Evolutionary conservation across 345 rosid genomes (phyloP).

Genomic region (sweet orange (Citrus sinensis)): DNA sequence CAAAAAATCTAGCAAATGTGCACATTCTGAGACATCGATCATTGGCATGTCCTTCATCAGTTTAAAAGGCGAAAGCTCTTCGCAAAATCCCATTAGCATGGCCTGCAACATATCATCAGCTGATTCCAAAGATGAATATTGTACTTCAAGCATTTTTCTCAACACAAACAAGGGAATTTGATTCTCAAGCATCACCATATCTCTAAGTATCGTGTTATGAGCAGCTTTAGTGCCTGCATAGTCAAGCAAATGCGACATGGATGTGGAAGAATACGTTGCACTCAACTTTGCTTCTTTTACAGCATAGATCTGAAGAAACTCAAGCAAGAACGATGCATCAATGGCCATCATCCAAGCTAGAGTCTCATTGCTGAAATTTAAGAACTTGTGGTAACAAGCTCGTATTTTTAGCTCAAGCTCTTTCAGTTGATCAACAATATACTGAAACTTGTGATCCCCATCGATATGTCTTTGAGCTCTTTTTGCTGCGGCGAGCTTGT

Average conservation of each 20-base stretch:
- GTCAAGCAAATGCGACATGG: neutral
- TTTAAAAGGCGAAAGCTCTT: neutral
- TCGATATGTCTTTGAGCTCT: conserved; percentile 35
- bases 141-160: conserved; percentile 30
- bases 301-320: conserved; percentile 24
- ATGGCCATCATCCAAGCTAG: conserved; percentile 52
- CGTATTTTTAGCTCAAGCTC: conserved; percentile 38
- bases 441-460: conserved; percentile 24
- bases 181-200: conserved; percentile 57
- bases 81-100: neutral
- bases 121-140: neutral
- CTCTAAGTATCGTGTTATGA: neutral
- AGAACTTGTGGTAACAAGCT: conserved; percentile 56
- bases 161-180: conserved; percentile 62
- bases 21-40: neutral
- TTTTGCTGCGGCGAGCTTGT: conserved; percentile 56
- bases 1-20: neutral
- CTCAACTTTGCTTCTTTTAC: neutral
- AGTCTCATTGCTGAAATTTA: conserved; percentile 29
- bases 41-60: neutral
- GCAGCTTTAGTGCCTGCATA: neutral
- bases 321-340: conserved; percentile 39
- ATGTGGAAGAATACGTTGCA: neutral
- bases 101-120: neutral
- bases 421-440: conserved; percentile 41